Percentiles rank a stretch among this genome's conserved stretches.
Evolutionary conservation across 495 filamentous ascomycete species (phyloP).

Genomic region (Cercophora sp.): DNA sequence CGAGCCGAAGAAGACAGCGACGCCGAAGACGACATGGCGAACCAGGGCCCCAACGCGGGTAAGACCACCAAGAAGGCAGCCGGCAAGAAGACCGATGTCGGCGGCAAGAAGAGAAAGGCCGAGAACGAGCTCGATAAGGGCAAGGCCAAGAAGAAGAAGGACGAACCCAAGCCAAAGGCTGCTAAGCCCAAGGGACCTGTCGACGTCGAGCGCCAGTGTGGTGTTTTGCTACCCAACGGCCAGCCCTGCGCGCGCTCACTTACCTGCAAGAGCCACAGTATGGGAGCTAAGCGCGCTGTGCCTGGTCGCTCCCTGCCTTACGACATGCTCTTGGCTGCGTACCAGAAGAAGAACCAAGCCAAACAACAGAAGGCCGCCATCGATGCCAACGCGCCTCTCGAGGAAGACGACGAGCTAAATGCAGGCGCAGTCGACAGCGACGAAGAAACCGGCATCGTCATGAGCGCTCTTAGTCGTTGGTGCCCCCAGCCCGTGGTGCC

Average conservation of each 20-base stretch:
- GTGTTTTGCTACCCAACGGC: constrained; percentile 77
- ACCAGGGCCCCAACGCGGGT: constrained; percentile 28
- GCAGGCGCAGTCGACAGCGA: constrained; percentile 80
- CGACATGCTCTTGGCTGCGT: constrained; percentile 86
- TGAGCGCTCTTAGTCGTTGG: constrained; percentile 73
- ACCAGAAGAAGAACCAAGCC: constrained; percentile 99
- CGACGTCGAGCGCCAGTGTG: constrained; percentile 96
- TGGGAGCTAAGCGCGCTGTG: constrained; percentile 92
- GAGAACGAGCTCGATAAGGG: constrained; percentile 71
- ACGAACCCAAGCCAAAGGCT: constrained; percentile 85
- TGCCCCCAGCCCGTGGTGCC: constrained; percentile 68
- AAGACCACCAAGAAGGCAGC: constrained; percentile 6
- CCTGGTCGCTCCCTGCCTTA: constrained; percentile 89
- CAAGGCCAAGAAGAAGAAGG: constrained; percentile 90
- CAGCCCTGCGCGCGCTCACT: constrained; percentile 85
- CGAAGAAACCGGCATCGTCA: constrained; percentile 85
- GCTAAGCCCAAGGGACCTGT: constrained; percentile 91
- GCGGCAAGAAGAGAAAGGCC: constrained; percentile 84
- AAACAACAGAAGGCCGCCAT: constrained; percentile 94
- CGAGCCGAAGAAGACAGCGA: constrained; percentile 73
- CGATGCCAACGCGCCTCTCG: constrained; percentile 87
- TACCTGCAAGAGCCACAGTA: constrained; percentile 94
- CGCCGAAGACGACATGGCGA: constrained; percentile 38
- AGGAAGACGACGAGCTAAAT: constrained; percentile 76
- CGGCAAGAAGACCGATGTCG: constrained; percentile 44